Percentiles rank a stretch among this genome's conserved stretches.
These are phyloP conservation scores for Xylaria arbuscula DNA, from an alignment of 2,329 filamentous ascomycete genomes.

Conservation along the genomic window DNA sequence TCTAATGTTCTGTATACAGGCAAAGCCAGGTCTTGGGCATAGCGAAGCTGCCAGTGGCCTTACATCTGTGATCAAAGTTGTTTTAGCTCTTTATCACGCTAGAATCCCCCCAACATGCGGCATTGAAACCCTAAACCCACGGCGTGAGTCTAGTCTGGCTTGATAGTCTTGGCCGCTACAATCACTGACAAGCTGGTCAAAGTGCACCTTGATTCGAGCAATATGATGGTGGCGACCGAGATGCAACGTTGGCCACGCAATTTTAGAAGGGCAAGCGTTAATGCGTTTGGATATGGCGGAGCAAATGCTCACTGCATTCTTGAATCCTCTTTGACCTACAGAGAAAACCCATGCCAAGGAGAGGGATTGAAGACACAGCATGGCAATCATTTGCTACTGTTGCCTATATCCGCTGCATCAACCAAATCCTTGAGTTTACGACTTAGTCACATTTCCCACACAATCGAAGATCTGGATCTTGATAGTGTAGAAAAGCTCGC, in stretches of 20 bases:
- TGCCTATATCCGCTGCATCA: no score
- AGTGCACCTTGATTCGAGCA: background rate
- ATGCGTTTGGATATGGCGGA: constrained; percentile 18
- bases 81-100: background rate
- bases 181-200: no score
- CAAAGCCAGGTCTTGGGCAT: background rate
- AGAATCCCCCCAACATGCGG: background rate
- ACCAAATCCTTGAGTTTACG: background rate
- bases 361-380: no score
- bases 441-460: background rate
- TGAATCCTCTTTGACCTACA: background rate
- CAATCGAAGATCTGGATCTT: no score
- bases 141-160: no score
- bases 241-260: background rate
- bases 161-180: no score
- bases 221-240: constrained; percentile 3
- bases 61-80: background rate
- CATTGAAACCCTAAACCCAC: background rate
- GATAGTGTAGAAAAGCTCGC: background rate
- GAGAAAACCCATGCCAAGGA: no score
- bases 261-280: constrained; percentile 6
- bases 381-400: background rate
- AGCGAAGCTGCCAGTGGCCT: background rate
- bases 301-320: constrained; percentile 24
- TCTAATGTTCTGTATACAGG: background rate